Base-by-base conservation (phyloP, 208 protist genomes). In the Naegleria gruberi region DNA sequence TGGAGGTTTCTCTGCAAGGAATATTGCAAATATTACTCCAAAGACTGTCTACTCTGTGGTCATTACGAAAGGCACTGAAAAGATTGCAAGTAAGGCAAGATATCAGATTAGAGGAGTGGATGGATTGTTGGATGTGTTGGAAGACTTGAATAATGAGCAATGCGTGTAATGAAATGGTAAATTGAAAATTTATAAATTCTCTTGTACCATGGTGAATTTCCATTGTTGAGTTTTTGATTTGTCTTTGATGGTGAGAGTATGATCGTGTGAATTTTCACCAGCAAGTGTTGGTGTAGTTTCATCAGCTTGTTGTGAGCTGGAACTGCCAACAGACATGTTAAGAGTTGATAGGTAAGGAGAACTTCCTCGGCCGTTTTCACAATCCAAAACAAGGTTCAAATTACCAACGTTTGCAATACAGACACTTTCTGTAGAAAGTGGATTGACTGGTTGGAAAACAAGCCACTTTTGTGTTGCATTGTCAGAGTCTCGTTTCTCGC, bases 181-280 rank as follows among this genome's bases (percentile, higher is more conserved):
- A 55, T 55, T 55, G 5, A 5, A 55, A 55, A 65, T 65, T 65
- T 65, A 77, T 77, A 77, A 77, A 37, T 77, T 37, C 34, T 77
- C 65, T 77, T 30, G 17, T 8, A 77, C 65, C 34, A 26, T 77
- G 10, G 65, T 77, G 30, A 77, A 77, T 77, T 77, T 77, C 65
- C 65, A 77, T 77, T 77, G 65, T 77, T 77, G 65, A 77, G 65
- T 77, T n/a, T 77, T 77, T 26, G 65, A 77, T n/a, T 77, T 77
- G 30, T 77, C 65, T 77, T 37, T 77, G 30, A 77, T 77, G 7
- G 26, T 19, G 1, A 77, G 30, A 37, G 65, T 37, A 37, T 30
- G 30, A 77, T 77, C 65, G 30, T 37, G 17, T 37, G 30, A 37
- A 65, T 65, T 65, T 65, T 65, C 51, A 30, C 19, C 51, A 3